Conservation (phyloP, 1,284 basidiomycete genomes). For the Irpex lacteus region DNA sequence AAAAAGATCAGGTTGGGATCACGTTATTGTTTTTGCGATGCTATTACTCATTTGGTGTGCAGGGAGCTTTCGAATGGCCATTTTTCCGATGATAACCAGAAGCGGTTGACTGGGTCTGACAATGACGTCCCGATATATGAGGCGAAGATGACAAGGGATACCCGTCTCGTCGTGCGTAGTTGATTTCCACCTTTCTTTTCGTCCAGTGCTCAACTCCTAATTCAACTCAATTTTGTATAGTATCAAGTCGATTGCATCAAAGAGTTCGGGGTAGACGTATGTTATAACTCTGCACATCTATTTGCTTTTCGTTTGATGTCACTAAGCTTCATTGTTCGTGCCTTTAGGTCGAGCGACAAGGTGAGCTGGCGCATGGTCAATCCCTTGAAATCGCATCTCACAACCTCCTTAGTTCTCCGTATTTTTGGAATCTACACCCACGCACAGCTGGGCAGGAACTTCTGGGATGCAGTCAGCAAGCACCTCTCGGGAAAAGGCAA, state of each 20-base stretch:
- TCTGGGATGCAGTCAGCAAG: constrained; percentile 56
- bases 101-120: constrained; percentile 46
- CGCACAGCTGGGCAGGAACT: constrained; percentile 47
- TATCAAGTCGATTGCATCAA: constrained; percentile 63
- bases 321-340: not conserved
- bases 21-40: not conserved
- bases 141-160: constrained; percentile 64
- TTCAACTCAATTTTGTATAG: constrained; percentile 29
- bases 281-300: constrained; percentile 16
- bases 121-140: constrained; percentile 57
- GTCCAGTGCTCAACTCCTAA: not conserved
- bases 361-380: constrained; percentile 26
- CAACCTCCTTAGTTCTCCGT: constrained; percentile 39
- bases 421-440: constrained; percentile 69
- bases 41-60: not conserved
- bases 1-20: constrained; percentile 57
- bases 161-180: constrained; percentile 54
- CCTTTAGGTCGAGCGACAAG: constrained; percentile 49
- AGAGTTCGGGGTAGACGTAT: constrained; percentile 47
- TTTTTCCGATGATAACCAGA: constrained; percentile 69
- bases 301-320: not conserved
- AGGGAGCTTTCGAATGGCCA: constrained; percentile 66
- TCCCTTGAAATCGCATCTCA: not conserved
- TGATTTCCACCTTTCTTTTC: no score
- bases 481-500: constrained; percentile 51